Evolutionary conservation across 2,329 filamentous ascomycete species (phyloP).

Genomic region (Aspergillus pseudoterreus): DNA sequence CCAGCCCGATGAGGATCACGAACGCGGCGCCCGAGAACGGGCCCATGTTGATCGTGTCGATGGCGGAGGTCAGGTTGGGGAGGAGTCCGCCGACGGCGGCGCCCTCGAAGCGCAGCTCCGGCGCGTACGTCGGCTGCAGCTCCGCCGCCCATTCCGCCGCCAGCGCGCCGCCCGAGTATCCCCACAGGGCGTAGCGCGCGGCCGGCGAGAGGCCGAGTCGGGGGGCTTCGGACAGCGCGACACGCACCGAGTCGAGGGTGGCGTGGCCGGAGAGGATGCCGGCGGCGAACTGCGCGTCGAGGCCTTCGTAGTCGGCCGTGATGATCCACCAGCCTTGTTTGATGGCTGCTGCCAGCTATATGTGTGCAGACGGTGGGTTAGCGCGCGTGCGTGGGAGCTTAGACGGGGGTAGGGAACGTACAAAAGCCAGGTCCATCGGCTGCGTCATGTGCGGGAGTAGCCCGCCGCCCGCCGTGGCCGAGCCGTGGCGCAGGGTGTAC

Average conservation of each 20-base stretch:
- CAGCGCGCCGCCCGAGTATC: constrained; percentile 16
- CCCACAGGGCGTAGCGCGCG: constrained; percentile 14
- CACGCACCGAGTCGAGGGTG: constrained; percentile 40
- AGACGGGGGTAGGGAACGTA: no score
- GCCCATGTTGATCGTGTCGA: constrained; percentile 19
- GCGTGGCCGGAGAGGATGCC: constrained; percentile 42
- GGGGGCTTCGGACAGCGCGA: constrained; percentile 33
- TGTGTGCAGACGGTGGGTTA: no score
- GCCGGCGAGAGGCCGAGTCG: constrained; percentile 10
- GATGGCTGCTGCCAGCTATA: constrained; percentile 29
- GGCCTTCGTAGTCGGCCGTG: constrained; percentile 46
- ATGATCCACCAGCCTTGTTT: constrained; percentile 45
- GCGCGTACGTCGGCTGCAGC: constrained; percentile 14
- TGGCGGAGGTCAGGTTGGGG: constrained; percentile 23
- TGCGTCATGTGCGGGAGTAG: constrained; percentile 24
- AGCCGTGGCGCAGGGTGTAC: constrained; percentile 14
- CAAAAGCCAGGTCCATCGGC: constrained; percentile 8
- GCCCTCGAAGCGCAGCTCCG: constrained; percentile 20
- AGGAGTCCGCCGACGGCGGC: constrained; percentile 28
- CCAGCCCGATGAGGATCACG: constrained; percentile 18
- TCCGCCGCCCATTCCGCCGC: constrained; percentile 14
- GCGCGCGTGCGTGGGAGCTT: no score
- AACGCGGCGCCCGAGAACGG: constrained; percentile 22
- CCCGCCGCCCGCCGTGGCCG: background rate
- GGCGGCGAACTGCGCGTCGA: constrained; percentile 39